phyloP scores from a whole-genome alignment of 257 asterid species.

The Salvia miltiorrhiza region DNA sequence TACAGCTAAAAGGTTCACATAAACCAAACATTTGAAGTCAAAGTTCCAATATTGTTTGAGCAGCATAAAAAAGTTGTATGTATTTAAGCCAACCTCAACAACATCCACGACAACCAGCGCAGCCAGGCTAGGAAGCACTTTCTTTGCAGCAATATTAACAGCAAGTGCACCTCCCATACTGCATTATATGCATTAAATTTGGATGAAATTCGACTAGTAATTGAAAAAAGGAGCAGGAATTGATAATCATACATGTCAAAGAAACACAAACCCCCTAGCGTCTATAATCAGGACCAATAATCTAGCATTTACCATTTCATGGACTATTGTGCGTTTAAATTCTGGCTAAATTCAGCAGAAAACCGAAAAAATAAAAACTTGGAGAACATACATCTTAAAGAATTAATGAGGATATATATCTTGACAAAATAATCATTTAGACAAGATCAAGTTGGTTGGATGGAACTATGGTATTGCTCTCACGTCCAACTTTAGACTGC shows the following conservation, averaged over 20 bases:
- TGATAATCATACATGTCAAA: neutral
- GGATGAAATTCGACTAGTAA: neutral
- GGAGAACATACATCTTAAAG: neutral
- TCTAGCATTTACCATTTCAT: neutral
- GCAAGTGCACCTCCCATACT: constrained; percentile 98
- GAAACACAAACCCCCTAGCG: neutral
- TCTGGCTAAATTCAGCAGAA: constrained; percentile 7
- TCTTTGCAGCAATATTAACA: constrained; percentile 80
- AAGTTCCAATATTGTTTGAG: neutral
- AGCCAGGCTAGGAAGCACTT: constrained; percentile 72
- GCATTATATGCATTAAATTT: constrained; percentile 14
- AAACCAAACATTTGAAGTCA: constrained; percentile 4
- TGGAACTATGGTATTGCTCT: neutral
- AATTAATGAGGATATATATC: neutral
- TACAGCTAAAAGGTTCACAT: constrained; percentile 18
- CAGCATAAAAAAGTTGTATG: neutral
- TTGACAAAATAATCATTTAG: neutral
- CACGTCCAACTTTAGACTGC: constrained; percentile 9
- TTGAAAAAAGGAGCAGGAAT: neutral
- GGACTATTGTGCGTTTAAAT: neutral
- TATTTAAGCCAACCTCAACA: constrained; percentile 69
- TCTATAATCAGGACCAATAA: neutral
- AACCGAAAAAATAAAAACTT: neutral
- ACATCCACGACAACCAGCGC: constrained; percentile 94
- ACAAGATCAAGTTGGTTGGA: constrained; percentile 9